Evolutionary conservation across 257 asterid species (phyloP), one percentile per base, ranked within the genome.

Genomic region (Plantago major): DNA sequence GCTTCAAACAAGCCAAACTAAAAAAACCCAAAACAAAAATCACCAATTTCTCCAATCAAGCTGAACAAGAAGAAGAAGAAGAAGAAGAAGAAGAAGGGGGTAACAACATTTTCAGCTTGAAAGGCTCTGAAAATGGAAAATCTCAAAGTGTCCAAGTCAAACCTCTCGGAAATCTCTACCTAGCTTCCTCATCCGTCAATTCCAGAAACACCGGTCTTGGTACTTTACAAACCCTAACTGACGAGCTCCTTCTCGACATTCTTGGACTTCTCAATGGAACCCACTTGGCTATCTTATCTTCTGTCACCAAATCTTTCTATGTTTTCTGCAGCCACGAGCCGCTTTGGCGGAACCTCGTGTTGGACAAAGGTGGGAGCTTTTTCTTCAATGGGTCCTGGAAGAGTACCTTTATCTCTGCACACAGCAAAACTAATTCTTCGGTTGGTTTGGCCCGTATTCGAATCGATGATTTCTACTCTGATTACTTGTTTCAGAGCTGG

Each of bases 401-500:
- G 62, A 73, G 66, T 42, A 93, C 96, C 58, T 89, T 54, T 59
- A 37, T 87, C 43, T 16, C 64, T 62, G 70, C 63, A 11, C 55
- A 30, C 54, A 4, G 1, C 5, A 10, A 19, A 65, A 60, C 12
- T 55, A 69, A 57, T 79, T 79, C 16, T 73, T 65, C 66, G 63
- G 52, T 55, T 30, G 68, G 70, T 65, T 71, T 30, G 5, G 57
- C 73, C 42, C 67, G 81, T 17, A 61, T 89, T 76, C 76, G 62
- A 73, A 81, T 93, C 73, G 71, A 86, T 74, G 85, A 89, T 72
- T 93, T 93, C 44, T 93, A 89, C 67, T 93, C 99, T 66, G 99
- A 93, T 79, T 93, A 89, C 71, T 74, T 93, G 84, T 93, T 93
- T 64, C 99, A 93, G 75, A 87, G 99, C 51, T 93, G 99, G 99